Evolutionary conservation across 352 stramenopile species (phyloP), one percentile per base, ranked within the genome.

Genomic region (Globisporangium yorkense): DNA sequence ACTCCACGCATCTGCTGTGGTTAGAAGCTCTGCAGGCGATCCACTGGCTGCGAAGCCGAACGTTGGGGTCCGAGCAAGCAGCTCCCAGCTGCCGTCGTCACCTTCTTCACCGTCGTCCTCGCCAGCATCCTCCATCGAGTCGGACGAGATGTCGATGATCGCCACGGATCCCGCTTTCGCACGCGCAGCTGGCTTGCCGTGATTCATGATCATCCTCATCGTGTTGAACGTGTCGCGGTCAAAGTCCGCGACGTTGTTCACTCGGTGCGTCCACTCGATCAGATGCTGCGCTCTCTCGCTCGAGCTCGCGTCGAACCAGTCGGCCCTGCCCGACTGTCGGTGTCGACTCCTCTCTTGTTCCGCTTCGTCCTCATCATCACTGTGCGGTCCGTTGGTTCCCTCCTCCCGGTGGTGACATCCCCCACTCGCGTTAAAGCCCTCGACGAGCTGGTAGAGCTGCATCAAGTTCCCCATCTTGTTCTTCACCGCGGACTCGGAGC

Each of bases 221-320:
- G 45, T 21, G 13, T 44, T 12, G 13, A 59, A 44, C 12, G 10
- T 37, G 43, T 51, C 29, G 41, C 39, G 41, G 29, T 59, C 48
- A 33, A 59, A 59, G 18, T 41, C 53, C 16, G 12, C 31, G 21
- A 52, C 45, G 45, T 51, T 59, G 13, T 16, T 13, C 13, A 45
- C 40, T 20, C 13, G 13, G 40, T 45, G 40, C 40, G 8, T 13
- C 27, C 37, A 52, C 53, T 59, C 40, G 53, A 45, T 43, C 27
- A 47, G 39, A 29, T 43, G 5, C n/a, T 33, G 18, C 43, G 53
- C 53, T 29, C 27, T 16, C 20, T 29, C 45, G 41, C 44, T 43
- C 43, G 43, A 29, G n/a, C 43, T 59, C 53, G n/a, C 41, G 24
- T 8, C 20, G 10, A 59, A 59, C 53, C 53, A 59, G 53, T 59